Conservation (phyloP, 371 early-diverging fungal genomes). For the Mortierella sp. region DNA sequence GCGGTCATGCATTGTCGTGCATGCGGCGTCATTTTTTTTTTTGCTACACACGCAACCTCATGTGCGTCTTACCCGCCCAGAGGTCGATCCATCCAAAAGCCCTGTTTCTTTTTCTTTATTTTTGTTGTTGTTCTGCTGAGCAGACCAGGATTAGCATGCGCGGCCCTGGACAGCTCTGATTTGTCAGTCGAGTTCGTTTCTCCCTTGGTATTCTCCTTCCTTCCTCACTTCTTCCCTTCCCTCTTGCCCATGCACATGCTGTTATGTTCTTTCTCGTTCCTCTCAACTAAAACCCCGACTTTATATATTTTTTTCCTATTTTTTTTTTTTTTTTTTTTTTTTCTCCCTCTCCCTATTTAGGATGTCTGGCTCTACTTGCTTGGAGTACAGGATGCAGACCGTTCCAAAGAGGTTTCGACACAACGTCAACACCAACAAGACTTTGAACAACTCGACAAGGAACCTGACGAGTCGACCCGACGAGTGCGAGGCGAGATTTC, state of each 20-base stretch:
- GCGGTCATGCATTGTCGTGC: too few species aligned
- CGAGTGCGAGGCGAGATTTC: conserved; percentile 86
- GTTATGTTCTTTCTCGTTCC: neutral
- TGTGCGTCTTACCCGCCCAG: too few species aligned
- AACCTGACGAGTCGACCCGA: conserved; percentile 76
- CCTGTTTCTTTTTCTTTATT: too few species aligned
- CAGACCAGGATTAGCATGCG: too few species aligned
- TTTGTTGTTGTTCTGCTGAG: too few species aligned
- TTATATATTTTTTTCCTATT: neutral
- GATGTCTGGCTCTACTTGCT: conserved; percentile 91
- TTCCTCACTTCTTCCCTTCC: neutral
- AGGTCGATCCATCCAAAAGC: too few species aligned
- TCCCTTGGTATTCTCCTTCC: neutral
- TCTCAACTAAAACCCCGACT: conserved; percentile 4
- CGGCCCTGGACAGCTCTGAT: too few species aligned
- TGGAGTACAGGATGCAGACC: conserved; percentile 82
- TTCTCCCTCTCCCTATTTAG: conserved; percentile 46
- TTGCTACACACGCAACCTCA: too few species aligned
- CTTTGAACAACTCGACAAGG: conserved; percentile 78
- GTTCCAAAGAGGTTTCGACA: conserved; percentile 66
- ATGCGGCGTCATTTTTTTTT: too few species aligned
- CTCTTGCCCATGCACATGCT: neutral
- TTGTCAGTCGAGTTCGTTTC: conserved; percentile 1
- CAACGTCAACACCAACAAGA: conserved; percentile 73
- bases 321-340: conserved; percentile 15